These are phyloP conservation scores for Dendrobium catenatum DNA, from an alignment of 106 monocot genomes.

Conservation along the genomic window DNA sequence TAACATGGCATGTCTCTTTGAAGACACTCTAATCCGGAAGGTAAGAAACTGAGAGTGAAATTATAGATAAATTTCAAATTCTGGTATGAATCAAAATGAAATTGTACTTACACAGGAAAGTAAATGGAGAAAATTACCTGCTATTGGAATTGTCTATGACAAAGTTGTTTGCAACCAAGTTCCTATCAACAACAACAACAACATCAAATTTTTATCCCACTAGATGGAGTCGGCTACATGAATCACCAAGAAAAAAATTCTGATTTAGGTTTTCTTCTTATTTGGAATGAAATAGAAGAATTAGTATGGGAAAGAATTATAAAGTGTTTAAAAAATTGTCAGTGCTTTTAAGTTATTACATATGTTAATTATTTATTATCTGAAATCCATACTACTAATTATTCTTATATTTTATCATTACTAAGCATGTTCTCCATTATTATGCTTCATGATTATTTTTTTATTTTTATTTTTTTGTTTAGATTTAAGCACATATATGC, in stretches of 20 bases:
- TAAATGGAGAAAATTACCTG: slow-evolving; percentile 34
- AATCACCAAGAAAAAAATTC: background rate
- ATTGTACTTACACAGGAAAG: background rate
- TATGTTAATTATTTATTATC: background rate
- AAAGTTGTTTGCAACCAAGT: slow-evolving; percentile 95
- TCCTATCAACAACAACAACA: slow-evolving; percentile 6
- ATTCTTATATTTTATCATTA: background rate
- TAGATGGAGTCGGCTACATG: no score
- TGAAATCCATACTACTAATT: background rate
- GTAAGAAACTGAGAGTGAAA: slow-evolving; percentile 34
- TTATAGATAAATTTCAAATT: background rate
- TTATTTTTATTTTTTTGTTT: no score
- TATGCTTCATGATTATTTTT: no score
- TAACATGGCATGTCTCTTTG: slow-evolving; percentile 63
- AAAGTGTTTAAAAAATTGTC: no score
- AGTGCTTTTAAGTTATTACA: background rate
- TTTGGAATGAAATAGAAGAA: background rate
- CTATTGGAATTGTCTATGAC: slow-evolving; percentile 50
- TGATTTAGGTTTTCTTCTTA: background rate
- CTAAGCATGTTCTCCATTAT: no score
- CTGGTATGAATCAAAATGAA: background rate
- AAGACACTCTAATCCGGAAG: slow-evolving; percentile 69
- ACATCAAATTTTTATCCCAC: no score
- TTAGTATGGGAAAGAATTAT: background rate
- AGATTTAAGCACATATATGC: no score